Percentiles rank a stretch among this genome's conserved stretches.
phyloP scores from a whole-genome alignment of 371 early-diverging fungal species.

The Syncephalis plumigaleata region DNA sequence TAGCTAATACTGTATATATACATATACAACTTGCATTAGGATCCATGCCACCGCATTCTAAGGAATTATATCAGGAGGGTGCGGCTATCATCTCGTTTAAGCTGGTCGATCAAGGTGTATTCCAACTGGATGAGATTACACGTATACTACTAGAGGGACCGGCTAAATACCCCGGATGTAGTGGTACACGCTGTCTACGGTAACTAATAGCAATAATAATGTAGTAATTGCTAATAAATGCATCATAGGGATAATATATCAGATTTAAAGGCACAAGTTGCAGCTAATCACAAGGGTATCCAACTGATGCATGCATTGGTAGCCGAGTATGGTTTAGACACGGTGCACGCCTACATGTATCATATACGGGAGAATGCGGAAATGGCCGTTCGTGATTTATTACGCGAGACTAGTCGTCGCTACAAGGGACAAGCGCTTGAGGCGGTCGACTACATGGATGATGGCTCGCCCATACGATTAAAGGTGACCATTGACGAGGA shows the following conservation, averaged over 20 bases:
- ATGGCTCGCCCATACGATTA: constrained; percentile 74
- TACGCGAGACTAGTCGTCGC: constrained; percentile 31
- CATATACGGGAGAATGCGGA: constrained; percentile 77
- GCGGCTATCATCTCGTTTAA: constrained; percentile 81
- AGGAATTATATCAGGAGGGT: constrained; percentile 83
- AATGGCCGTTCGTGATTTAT: constrained; percentile 56
- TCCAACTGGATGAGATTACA: constrained; percentile 60
- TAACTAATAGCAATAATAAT: no score
- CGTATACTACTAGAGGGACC: constrained; percentile 61
- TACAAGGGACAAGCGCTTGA: constrained; percentile 26
- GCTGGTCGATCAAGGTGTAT: constrained; percentile 59
- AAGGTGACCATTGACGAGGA: constrained; percentile 48
- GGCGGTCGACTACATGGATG: constrained; percentile 83
- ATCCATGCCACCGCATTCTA: constrained; percentile 70
- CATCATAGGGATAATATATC: constrained; percentile 75
- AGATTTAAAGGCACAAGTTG: constrained; percentile 88
- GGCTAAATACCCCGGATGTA: constrained; percentile 67
- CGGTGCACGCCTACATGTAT: constrained; percentile 87
- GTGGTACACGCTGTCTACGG: constrained; percentile 59
- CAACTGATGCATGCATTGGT: constrained; percentile 62
- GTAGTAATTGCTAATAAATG: constrained; percentile 6
- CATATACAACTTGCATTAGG: no score
- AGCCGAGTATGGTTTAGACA: constrained; percentile 62
- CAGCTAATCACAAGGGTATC: constrained; percentile 92
- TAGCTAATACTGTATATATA: constrained; percentile 1